Base-by-base conservation (phyloP, 2,329 filamentous ascomycete species). In the Colletotrichum scovillei region DNA sequence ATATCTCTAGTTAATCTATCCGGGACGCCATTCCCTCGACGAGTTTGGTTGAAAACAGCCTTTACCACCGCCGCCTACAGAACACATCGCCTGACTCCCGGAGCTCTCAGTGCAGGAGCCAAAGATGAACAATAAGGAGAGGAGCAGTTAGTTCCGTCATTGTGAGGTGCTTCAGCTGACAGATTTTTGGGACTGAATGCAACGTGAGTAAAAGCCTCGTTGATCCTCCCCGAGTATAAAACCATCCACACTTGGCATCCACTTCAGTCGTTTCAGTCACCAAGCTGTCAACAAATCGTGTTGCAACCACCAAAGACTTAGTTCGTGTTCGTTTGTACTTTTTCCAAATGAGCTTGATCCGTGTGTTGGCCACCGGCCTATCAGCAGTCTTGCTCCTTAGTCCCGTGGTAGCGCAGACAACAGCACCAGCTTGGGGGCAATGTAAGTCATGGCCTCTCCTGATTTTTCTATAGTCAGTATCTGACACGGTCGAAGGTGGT, bases 391-490 rank as follows among this genome's bases (percentile, higher is more conserved):
- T 62, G 8, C 12, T 63, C 12, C 7, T 38, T 9, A n/a, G 30
- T 12, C 46, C 49, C 3, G 68, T 55, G 11, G 14, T 42, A 19
- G 63, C 69, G 4, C 72, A 74, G 55, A 68, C 63, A 52, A 73
- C 63, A 12, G 58, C 30, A 26, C 68, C 72, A 4, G 63, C 63
- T 11, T 74, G 69, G 68, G 69, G 69, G 24, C 72, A 74, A 56
- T 74, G 72, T 72, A 28, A 60, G 69, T 38, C n/a, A 22, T n/a
- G 2, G 69, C n/a, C 24, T 22, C 22, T 2, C 24, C 22, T 26
- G 38, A 8, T 1, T 8, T 28, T 9, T 22, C 5, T 42, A 11
- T 30, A 19, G 4, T 46, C 5, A 16, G 16, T 8, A 28, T 57
- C 52, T 72, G 28, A 74, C 46, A 26, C 14, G 7, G 11, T 4